phyloP scores from a whole-genome alignment of 208 protist genomes.

The Kentomonas sorsogonicus region DNA sequence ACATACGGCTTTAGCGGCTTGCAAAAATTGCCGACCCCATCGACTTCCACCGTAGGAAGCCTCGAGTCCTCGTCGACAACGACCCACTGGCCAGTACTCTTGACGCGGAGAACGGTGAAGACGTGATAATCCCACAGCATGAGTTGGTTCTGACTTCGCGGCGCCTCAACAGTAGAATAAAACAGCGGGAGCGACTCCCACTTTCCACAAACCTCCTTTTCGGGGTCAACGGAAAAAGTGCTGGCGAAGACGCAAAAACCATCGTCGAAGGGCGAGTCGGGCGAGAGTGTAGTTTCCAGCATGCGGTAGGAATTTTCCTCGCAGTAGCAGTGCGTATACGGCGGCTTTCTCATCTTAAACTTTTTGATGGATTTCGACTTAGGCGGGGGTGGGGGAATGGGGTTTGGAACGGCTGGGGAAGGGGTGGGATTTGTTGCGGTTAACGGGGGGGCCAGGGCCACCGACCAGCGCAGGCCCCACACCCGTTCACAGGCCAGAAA shows the following conservation, averaged over 20 bases:
- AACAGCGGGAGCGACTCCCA: no score
- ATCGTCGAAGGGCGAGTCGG: neutral
- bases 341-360: neutral
- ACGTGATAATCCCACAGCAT: conserved; percentile 8
- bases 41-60: neutral
- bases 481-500: no score
- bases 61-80: conserved; percentile 5
- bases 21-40: neutral
- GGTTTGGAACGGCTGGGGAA: no score
- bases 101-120: neutral
- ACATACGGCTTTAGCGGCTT: no score
- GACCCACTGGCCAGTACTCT: neutral
- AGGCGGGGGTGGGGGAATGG: no score
- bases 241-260: neutral
- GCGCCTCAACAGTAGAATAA: no score
- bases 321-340: conserved; percentile 2
- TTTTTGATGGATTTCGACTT: no score
- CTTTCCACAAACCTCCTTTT: neutral
- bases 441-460: no score
- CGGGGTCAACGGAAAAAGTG: neutral
- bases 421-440: no score
- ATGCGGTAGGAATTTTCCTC: conserved; percentile 3
- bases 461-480: no score
- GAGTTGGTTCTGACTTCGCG: neutral
- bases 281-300: neutral